Percentiles rank a stretch among this genome's conserved stretches.
phyloP scores from a whole-genome alignment of 768 basidiomycete genomes.

The Boletus pseudopeckii region DNA sequence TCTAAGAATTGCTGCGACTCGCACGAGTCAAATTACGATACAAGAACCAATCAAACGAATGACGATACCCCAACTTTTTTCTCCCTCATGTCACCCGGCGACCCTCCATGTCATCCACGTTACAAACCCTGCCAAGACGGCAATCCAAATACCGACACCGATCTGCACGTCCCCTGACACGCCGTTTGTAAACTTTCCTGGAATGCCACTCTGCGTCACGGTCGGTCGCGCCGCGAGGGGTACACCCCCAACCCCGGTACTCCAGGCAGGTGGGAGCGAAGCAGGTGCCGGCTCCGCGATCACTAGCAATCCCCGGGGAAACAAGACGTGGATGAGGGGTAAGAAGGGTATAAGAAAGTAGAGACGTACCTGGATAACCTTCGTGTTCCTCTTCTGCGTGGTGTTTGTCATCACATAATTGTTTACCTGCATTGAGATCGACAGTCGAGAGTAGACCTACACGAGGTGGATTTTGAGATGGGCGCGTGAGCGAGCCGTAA shows the following conservation, averaged over 20 bases:
- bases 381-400: constrained; percentile 29
- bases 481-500: constrained; percentile 68
- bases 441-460: constrained; percentile 74
- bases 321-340: not conserved
- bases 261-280: constrained; percentile 19
- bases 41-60: not conserved
- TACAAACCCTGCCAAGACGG: constrained; percentile 6
- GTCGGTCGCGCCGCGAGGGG: constrained; percentile 26
- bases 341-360: not conserved
- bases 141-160: constrained; percentile 18
- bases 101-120: constrained; percentile 21
- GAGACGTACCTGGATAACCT: constrained; percentile 29
- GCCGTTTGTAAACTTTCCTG: constrained; percentile 11
- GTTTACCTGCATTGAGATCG: constrained; percentile 47
- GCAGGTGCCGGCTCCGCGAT: constrained; percentile 42
- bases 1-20: not conserved
- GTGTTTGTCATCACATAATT: constrained; percentile 35
- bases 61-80: not conserved
- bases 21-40: too few relatives aligned
- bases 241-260: constrained; percentile 28
- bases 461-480: constrained; percentile 63
- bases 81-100: constrained; percentile 4
- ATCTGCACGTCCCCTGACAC: constrained; percentile 11
- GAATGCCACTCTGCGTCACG: constrained; percentile 7
- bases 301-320: constrained; percentile 26